These are phyloP conservation scores for Xylaria flabelliformis DNA, from an alignment of 495 filamentous ascomycete genomes.

Conservation along the genomic window DNA sequence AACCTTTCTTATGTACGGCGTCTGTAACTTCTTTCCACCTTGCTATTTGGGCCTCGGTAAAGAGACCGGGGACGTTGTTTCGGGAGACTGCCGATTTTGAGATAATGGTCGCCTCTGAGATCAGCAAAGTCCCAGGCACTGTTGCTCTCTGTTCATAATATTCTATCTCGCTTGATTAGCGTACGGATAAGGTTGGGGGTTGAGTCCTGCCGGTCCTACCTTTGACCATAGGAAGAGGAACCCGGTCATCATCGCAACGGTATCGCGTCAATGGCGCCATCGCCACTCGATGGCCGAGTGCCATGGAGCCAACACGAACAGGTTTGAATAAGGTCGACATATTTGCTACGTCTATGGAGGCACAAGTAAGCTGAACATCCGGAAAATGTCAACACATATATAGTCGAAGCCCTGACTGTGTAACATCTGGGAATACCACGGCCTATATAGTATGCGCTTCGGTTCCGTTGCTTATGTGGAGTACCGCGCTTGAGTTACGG, in stretches of 20 bases:
- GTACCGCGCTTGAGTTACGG: neutral
- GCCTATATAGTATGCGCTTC: neutral
- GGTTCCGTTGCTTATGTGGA: neutral
- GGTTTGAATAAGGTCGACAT: constrained; percentile 59
- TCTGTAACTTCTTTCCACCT: constrained; percentile 60
- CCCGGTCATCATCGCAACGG: constrained; percentile 49
- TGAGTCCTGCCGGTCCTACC: constrained; percentile 14
- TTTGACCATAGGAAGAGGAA: constrained; percentile 26
- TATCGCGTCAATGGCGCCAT: constrained; percentile 64
- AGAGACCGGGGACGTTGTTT: constrained; percentile 60
- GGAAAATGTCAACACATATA: neutral
- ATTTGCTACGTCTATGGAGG: neutral
- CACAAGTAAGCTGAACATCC: neutral
- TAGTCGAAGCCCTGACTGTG: neutral
- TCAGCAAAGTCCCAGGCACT: constrained; percentile 59
- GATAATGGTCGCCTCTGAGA: constrained; percentile 61
- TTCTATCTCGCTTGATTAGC: constrained; percentile 39
- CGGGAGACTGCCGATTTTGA: constrained; percentile 56
- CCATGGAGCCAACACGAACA: constrained; percentile 53
- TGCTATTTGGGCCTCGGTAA: constrained; percentile 50
- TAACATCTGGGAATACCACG: neutral
- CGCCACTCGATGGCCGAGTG: constrained; percentile 59
- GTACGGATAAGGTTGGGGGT: constrained; percentile 37
- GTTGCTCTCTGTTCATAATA: constrained; percentile 64
- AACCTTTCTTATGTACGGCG: constrained; percentile 60